phyloP scores from a whole-genome alignment of 805 yeast species.

The Wickerhamomyces bisporus region DNA sequence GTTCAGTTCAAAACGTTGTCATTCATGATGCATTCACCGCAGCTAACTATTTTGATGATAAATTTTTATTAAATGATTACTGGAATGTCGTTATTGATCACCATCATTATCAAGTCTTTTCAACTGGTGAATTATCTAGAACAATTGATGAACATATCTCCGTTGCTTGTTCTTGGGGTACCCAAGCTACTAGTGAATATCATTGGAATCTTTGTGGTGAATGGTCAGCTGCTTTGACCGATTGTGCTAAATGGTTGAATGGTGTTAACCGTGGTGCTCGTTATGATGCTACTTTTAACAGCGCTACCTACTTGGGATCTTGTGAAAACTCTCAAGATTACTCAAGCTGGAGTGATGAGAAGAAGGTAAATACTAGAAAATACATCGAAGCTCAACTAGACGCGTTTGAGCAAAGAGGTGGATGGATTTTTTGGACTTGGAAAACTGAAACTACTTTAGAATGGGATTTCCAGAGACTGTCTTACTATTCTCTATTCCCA shows the following conservation, averaged over 20 bases:
- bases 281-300: slow-evolving; percentile 58
- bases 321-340: slow-evolving; percentile 51
- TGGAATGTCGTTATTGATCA: slow-evolving; percentile 80
- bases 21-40: slow-evolving; percentile 81
- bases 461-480: slow-evolving; percentile 74
- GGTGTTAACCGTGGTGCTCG: slow-evolving; percentile 76
- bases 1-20: slow-evolving; percentile 52
- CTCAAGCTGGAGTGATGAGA: slow-evolving; percentile 53
- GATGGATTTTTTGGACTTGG: slow-evolving; percentile 95
- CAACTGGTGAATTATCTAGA: slow-evolving; percentile 53
- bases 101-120: slow-evolving; percentile 87
- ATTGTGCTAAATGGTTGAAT: slow-evolving; percentile 65
- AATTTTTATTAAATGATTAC: slow-evolving; percentile 37
- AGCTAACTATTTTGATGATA: slow-evolving; percentile 57
- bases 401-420: slow-evolving; percentile 66
- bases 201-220: slow-evolving; percentile 84
- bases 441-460: slow-evolving; percentile 80
- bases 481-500: slow-evolving; percentile 64
- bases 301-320: slow-evolving; percentile 45
- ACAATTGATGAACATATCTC: slow-evolving; percentile 57
- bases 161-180: slow-evolving; percentile 48
- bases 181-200: slow-evolving; percentile 39
- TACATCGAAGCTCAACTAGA: slow-evolving; percentile 89
- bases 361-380: slow-evolving; percentile 53
- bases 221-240: slow-evolving; percentile 74